phyloP scores from a whole-genome alignment of 2,329 filamentous ascomycete genomes.

The Aspergillus tamarii region DNA sequence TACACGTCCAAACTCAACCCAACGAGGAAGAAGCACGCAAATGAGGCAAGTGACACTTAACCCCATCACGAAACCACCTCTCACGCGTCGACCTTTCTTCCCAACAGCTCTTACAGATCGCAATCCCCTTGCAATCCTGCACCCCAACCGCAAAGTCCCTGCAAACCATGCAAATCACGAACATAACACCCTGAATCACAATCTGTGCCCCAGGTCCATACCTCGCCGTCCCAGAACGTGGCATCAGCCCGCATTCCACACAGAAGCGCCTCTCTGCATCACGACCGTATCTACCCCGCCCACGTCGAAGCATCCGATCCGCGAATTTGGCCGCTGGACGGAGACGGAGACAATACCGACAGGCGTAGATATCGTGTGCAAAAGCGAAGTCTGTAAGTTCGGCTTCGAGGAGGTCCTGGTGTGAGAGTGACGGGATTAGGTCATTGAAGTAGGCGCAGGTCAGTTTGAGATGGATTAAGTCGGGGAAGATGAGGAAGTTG shows the following conservation, averaged over 20 bases:
- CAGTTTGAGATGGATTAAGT: constrained; percentile 28
- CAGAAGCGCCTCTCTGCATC: constrained; percentile 31
- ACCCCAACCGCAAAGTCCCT: constrained; percentile 20
- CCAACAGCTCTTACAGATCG: constrained; percentile 19
- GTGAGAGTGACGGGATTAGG: constrained; percentile 25
- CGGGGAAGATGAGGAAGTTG: constrained; percentile 29
- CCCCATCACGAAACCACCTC: neutral
- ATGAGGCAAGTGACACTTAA: neutral
- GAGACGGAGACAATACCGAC: constrained; percentile 34
- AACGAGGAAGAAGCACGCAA: neutral
- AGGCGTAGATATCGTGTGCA: constrained; percentile 26
- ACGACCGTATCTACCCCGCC: constrained; percentile 22
- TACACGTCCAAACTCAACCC: neutral
- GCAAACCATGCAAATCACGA: constrained; percentile 30
- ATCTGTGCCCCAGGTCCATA: constrained; percentile 32
- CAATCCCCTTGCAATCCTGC: constrained; percentile 15
- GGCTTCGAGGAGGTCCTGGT: constrained; percentile 27
- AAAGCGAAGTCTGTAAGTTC: constrained; percentile 27
- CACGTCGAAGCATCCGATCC: constrained; percentile 29
- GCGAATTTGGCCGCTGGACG: constrained; percentile 26
- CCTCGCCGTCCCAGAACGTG: constrained; percentile 26
- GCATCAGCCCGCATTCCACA: constrained; percentile 31
- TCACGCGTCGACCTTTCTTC: neutral
- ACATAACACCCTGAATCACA: constrained; percentile 20
- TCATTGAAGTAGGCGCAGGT: constrained; percentile 32